Evolutionary conservation across 257 asterid genomes (phyloP), one percentile per base, ranked within the genome.

Genomic region (Eucommia ulmoides): DNA sequence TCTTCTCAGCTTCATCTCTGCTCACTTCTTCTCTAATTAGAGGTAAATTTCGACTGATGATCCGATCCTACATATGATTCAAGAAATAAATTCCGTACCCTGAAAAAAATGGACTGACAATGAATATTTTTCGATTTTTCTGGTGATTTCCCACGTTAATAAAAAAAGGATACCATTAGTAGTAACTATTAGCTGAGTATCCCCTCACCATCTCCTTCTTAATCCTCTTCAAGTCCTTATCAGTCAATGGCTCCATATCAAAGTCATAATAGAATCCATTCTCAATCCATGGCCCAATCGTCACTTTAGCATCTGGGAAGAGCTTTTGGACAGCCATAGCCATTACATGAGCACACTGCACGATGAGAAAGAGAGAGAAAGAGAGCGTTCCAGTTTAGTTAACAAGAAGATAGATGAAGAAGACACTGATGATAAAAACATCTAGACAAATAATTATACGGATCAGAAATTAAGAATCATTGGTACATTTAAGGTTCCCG

Each of bases 301-400:
- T 84, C 53, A 89, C 97, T 78, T 85, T 89, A 12, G 97, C 96
- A 56, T 82, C 67, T 2, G 97, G 97, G 54, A 65, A 84, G 51
- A 89, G 75, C 76, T 78, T 89, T 66, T 89, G 97, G 65, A 89
- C 97, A 54, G 97, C 97, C 97, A 89, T 89, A 74, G 97, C 97
- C 97, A 89, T 82, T 22, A 89, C 94, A 69, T 89, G 97, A 60
- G 97, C 97, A 76, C 97, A 89, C 97, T 89, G 19, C 48, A 42
- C n/a, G n/a, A n/a, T n/a, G n/a, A n/a, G n/a, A n/a, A n/a, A n/a
- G n/a, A n/a, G n/a, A n/a, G n/a, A n/a, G n/a, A n/a, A n/a, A n/a
- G n/a, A n/a, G n/a, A n/a, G n/a, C n/a, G n/a, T n/a, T n/a, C n/a
- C n/a, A n/a, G n/a, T n/a, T n/a, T n/a, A n/a, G n/a, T n/a, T n/a